Percentiles rank a stretch among this genome's conserved stretches.
Evolutionary conservation across 108 stramenopile genomes (phyloP).

Genomic region (Fistulifera pelliculosa): DNA sequence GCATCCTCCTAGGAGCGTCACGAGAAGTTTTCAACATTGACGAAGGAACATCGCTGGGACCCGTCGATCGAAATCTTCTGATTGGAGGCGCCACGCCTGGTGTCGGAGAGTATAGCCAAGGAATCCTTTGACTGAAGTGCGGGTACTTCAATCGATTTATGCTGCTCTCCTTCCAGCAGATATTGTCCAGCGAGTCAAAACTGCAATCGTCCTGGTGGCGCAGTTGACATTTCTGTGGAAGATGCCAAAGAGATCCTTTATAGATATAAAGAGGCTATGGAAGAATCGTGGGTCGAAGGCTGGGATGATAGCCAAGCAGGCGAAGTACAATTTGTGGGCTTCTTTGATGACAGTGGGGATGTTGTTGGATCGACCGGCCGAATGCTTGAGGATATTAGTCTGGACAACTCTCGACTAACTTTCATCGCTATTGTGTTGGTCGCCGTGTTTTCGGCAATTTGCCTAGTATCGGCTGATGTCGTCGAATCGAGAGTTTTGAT

Average conservation of each 20-base stretch:
- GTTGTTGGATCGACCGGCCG: conserved; percentile 31
- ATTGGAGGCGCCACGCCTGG: conserved; percentile 20
- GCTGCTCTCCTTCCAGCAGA: conserved; percentile 11
- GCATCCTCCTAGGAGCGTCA: conserved; percentile 19
- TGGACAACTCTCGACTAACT: conserved; percentile 19
- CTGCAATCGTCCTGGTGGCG: conserved; percentile 30
- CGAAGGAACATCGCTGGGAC: conserved; percentile 26
- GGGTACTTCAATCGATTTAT: conserved; percentile 26
- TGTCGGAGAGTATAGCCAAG: conserved; percentile 9
- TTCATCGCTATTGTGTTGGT: conserved; percentile 28
- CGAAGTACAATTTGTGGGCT: conserved; percentile 31
- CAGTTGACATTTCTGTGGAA: conserved; percentile 22
- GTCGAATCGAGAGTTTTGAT: conserved; percentile 31
- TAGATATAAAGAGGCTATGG: conserved; percentile 25
- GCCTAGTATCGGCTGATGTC: conserved; percentile 20
- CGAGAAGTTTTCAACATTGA: conserved; percentile 33
- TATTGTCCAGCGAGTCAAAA: conserved; percentile 33
- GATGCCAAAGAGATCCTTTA: conserved; percentile 34
- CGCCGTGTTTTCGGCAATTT: conserved; percentile 26
- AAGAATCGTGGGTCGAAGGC: conserved; percentile 25
- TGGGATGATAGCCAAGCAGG: conserved; percentile 27
- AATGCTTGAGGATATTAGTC: conserved; percentile 28
- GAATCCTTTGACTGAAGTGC: conserved; percentile 22
- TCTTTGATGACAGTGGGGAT: conserved; percentile 19
- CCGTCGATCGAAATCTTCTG: conserved; percentile 21